Evolutionary conservation across 1,139 yeast species (phyloP).

Genomic region (Wickerhamomyces sp.): DNA sequence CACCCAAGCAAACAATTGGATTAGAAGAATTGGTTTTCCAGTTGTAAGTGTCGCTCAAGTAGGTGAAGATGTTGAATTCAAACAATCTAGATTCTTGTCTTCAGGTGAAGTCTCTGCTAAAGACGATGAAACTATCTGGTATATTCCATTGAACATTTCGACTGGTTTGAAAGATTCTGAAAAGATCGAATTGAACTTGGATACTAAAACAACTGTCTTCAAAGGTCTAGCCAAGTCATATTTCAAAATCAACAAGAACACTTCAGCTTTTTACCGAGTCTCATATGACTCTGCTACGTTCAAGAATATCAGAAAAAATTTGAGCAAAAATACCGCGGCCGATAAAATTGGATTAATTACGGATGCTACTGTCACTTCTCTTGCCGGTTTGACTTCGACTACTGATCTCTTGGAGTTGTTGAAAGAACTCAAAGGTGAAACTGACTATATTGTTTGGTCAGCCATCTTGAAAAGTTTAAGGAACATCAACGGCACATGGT

Average conservation of each 20-base stretch:
- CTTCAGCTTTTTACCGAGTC: slow-evolving; percentile 64
- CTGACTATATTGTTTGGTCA: slow-evolving; percentile 62
- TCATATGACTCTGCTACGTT: slow-evolving; percentile 48
- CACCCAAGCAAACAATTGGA: slow-evolving; percentile 55
- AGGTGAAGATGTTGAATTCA: slow-evolving; percentile 30
- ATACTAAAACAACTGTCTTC: slow-evolving; percentile 39
- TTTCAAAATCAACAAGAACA: slow-evolving; percentile 58
- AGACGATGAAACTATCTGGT: slow-evolving; percentile 57
- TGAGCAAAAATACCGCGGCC: slow-evolving; percentile 41
- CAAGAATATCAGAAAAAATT: slow-evolving; percentile 37
- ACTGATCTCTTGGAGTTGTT: slow-evolving; percentile 44
- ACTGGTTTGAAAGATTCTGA: slow-evolving; percentile 24
- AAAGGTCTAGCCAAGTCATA: slow-evolving; percentile 28
- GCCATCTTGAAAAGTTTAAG: slow-evolving; percentile 46
- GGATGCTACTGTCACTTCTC: slow-evolving; percentile 55
- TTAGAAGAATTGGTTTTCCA: slow-evolving; percentile 62
- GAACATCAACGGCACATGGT: slow-evolving; percentile 42
- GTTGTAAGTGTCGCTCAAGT: slow-evolving; percentile 39
- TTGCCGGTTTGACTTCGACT: slow-evolving; percentile 52
- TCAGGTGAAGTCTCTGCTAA: slow-evolving; percentile 48
- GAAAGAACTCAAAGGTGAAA: slow-evolving; percentile 40
- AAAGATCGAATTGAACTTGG: slow-evolving; percentile 32
- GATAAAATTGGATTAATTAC: slow-evolving; percentile 68
- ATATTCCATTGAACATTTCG: slow-evolving; percentile 60
- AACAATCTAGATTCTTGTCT: slow-evolving; percentile 52